Percentiles rank a stretch among this genome's conserved stretches.
These are phyloP conservation scores for Aspergillus ostianus DNA, from an alignment of 495 filamentous ascomycete genomes.

Conservation along the genomic window DNA sequence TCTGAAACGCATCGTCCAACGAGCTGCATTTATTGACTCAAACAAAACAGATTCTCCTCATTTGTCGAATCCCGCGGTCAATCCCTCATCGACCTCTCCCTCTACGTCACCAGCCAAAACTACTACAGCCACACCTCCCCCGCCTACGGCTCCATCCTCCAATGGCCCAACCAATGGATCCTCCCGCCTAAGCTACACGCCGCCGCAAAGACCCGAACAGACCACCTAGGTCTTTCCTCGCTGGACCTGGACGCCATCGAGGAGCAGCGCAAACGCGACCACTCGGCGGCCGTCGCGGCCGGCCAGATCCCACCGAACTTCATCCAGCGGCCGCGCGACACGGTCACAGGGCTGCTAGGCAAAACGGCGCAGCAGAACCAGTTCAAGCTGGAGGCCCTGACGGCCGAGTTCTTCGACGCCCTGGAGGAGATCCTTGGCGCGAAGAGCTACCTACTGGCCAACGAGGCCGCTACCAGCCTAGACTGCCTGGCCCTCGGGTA, in stretches of 20 bases:
- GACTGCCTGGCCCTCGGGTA: conserved; percentile 80
- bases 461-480: conserved; percentile 50
- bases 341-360: conserved; percentile 39
- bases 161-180: conserved; percentile 81
- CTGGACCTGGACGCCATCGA: conserved; percentile 58
- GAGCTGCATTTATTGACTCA: no score
- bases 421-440: conserved; percentile 59
- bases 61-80: conserved; percentile 64
- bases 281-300: conserved; percentile 40
- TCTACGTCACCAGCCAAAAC: conserved; percentile 87
- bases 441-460: conserved; percentile 54
- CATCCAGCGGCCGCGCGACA: conserved; percentile 39
- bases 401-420: conserved; percentile 65
- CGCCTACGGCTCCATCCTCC: conserved; percentile 70
- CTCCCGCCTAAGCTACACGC: conserved; percentile 65
- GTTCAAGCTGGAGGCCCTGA: conserved; percentile 70
- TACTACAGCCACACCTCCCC: conserved; percentile 72
- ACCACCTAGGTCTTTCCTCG: conserved; percentile 67
- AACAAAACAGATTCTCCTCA: conserved; percentile 51
- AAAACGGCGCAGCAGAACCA: conserved; percentile 41
- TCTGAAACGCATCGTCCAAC: neutral
- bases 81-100: conserved; percentile 71
- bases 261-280: conserved; percentile 43
- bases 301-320: conserved; percentile 44
- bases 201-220: conserved; percentile 66